A percentile compares a stretch with the other conserved stretches of the same genome.
Evolutionary conservation across 768 basidiomycete species (phyloP).

Genomic region (Lyophyllum semitale): DNA sequence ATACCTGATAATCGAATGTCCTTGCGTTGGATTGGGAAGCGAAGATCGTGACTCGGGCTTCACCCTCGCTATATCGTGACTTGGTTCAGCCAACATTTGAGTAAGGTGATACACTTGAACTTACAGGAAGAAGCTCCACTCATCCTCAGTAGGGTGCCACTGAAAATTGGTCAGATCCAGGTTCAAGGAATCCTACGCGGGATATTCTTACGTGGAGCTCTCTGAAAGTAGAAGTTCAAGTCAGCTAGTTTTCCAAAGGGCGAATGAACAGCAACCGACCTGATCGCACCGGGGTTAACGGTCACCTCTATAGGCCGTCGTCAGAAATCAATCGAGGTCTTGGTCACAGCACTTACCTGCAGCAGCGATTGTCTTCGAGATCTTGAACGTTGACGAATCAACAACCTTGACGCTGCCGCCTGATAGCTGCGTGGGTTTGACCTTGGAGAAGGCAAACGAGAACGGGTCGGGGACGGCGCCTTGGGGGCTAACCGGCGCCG

Average conservation of each 20-base stretch:
- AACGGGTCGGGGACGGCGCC: slow-evolving; percentile 46
- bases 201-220: slow-evolving; percentile 54
- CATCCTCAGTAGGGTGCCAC: slow-evolving; percentile 75
- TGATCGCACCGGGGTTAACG: slow-evolving; percentile 57
- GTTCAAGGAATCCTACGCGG: background rate
- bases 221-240: slow-evolving; percentile 27
- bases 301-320: slow-evolving; percentile 41
- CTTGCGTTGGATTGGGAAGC: slow-evolving; percentile 52
- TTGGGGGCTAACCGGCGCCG: slow-evolving; percentile 41
- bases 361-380: slow-evolving; percentile 53
- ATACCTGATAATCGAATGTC: slow-evolving; percentile 61
- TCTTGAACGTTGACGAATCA: slow-evolving; percentile 52
- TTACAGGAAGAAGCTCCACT: slow-evolving; percentile 64
- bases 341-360: slow-evolving; percentile 28
- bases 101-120: slow-evolving; percentile 14
- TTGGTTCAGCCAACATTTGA: background rate
- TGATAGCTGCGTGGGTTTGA: slow-evolving; percentile 40
- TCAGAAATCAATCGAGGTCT: background rate
- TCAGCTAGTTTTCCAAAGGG: background rate
- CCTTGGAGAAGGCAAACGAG: slow-evolving; percentile 48
- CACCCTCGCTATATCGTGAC: slow-evolving; percentile 43
- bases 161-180: slow-evolving; percentile 22
- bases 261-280: slow-evolving; percentile 28
- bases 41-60: slow-evolving; percentile 57
- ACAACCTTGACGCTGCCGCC: slow-evolving; percentile 55